phyloP scores from a whole-genome alignment of 768 basidiomycete species.

The Phaeotremella skinneri region DNA sequence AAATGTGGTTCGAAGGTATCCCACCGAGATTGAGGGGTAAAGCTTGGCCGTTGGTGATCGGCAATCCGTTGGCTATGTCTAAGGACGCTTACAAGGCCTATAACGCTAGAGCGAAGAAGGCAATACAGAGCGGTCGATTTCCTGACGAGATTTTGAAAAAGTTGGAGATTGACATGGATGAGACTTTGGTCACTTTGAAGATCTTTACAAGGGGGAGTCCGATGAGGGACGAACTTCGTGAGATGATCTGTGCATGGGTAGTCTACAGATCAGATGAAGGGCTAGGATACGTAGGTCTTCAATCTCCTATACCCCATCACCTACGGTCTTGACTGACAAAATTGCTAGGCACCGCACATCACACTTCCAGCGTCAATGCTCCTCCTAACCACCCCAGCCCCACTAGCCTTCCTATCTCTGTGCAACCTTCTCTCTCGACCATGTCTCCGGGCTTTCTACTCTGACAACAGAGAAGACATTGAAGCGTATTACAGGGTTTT shows the following conservation, averaged over 20 bases:
- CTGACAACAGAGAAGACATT: constrained; percentile 42
- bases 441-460: constrained; percentile 45
- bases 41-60: constrained; percentile 46
- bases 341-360: constrained; percentile 41
- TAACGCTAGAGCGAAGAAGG: constrained; percentile 33
- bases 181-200: constrained; percentile 37
- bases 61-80: constrained; percentile 46
- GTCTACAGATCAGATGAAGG: constrained; percentile 49
- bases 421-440: constrained; percentile 47
- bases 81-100: constrained; percentile 45
- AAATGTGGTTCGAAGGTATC: constrained; percentile 47
- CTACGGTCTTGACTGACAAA: constrained; percentile 2
- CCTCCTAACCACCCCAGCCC: constrained; percentile 41
- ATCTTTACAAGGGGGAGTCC: constrained; percentile 42
- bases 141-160: constrained; percentile 34
- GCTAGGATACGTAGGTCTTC: constrained; percentile 46
- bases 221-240: constrained; percentile 44
- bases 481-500: constrained; percentile 50
- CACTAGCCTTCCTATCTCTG: constrained; percentile 42
- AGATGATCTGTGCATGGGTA: constrained; percentile 48
- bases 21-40: constrained; percentile 48
- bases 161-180: constrained; percentile 42
- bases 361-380: constrained; percentile 46
- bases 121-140: constrained; percentile 40
- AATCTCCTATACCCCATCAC: neutral